Evolutionary conservation across 139 green algal genomes (phyloP).

Genomic region (Raphidocelis subcapitata): DNA sequence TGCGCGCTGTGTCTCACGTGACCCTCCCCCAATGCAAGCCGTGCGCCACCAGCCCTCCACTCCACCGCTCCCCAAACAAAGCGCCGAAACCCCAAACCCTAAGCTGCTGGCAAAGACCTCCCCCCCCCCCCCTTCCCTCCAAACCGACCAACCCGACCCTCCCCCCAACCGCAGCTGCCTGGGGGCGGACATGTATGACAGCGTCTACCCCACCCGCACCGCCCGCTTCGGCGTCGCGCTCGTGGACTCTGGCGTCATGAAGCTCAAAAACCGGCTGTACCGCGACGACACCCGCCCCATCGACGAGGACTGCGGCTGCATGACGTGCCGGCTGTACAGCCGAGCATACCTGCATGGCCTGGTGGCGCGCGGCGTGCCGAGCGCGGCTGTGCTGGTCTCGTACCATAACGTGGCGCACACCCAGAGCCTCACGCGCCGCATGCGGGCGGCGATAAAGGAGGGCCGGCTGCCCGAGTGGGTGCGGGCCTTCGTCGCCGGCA

Average conservation of each 20-base stretch:
- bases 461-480: slow-evolving; percentile 71
- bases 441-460: slow-evolving; percentile 42
- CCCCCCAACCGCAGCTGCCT: slow-evolving; percentile 10
- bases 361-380: slow-evolving; percentile 61
- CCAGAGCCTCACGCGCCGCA: slow-evolving; percentile 47
- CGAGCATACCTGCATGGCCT: slow-evolving; percentile 83
- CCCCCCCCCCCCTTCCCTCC: too few species aligned
- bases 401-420: slow-evolving; percentile 94
- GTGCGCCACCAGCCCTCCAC: too few species aligned
- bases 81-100: too few species aligned
- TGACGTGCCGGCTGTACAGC: slow-evolving; percentile 76
- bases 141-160: too few species aligned
- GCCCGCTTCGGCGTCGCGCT: slow-evolving; percentile 95
- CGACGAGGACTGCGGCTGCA: slow-evolving; percentile 73
- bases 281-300: slow-evolving; percentile 72
- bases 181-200: slow-evolving; percentile 94
- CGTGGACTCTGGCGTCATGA: slow-evolving; percentile 67
- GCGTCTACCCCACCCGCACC: slow-evolving; percentile 94
- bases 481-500: slow-evolving; percentile 54
- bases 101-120: too few species aligned
- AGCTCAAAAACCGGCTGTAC: slow-evolving; percentile 73
- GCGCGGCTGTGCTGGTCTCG: slow-evolving; percentile 74
- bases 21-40: too few species aligned
- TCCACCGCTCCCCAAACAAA: too few species aligned
- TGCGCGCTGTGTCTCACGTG: too few species aligned